Base-by-base conservation (phyloP, 2,329 filamentous ascomycete species). In the Pseudogymnoascus sp. region DNA sequence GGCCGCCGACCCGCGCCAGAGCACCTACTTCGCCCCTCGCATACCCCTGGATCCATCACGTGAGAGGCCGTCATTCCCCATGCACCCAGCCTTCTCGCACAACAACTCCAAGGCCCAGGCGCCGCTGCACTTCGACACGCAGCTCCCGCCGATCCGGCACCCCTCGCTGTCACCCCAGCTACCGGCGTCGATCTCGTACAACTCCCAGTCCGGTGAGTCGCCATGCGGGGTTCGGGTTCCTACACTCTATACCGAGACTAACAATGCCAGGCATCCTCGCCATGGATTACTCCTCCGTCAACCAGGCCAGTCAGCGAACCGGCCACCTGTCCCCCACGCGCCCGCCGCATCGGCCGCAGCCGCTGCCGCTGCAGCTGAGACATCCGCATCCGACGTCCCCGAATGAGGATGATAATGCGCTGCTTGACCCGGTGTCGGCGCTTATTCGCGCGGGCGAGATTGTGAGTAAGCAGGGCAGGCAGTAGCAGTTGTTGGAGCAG, bases 361-460 rank as follows among this genome's bases (percentile, higher is more conserved):
- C 4, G 60, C 33, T 21, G 61, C 28, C 62, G 69, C 67, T 40
- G 63, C 60, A 16, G 64, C 33, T 38, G 67, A 67, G 53, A 56
- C 40, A 12, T 66, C 69, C 59, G 67, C 70, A 59, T 25, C 63
- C 68, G 5, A 59, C 64, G 16, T 63, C 66, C 4, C 60, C 68
- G 14, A 21, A 21, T 21, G 73, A 74, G 14, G 71, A 68, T 2
- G 73, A 74, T 3, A 66, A 73, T 3, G 14, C 53, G 11, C 53
- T 28, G 53, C 72, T 85, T 18, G 83, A 86, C 65, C 83, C 84
- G 1, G 83, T 87, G 74, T 84, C 77, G 64, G 84, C 84, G 5
- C 73, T 87, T 10, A 71, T 86, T 1, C 78, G 77, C 65, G 84
- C 84, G 8, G 82, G 83, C 33, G 83, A 86, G 67, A 82, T 86